Evolutionary conservation across 345 rosid species (phyloP).

Genomic region (Pugionium dolabratum): DNA sequence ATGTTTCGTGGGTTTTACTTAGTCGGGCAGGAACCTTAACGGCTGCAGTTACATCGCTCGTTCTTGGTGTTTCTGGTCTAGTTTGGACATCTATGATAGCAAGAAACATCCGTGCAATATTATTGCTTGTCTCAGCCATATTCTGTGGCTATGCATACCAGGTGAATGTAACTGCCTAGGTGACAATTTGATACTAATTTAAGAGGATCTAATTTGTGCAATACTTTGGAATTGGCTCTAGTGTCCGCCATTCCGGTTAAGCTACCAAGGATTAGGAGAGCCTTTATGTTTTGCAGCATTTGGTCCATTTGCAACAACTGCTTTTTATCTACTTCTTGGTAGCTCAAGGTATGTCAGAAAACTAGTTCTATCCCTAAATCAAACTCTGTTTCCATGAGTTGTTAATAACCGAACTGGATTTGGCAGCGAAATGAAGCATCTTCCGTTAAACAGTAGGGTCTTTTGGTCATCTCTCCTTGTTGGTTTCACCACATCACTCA

Average conservation of each 20-base stretch:
- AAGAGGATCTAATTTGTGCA: background rate
- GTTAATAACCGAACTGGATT: background rate
- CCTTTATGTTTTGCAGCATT: constrained; percentile 91
- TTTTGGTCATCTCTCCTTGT: constrained; percentile 70
- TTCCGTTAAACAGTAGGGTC: constrained; percentile 56
- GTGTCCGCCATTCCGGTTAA: constrained; percentile 95
- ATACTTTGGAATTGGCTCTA: constrained; percentile 27
- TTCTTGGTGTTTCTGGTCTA: constrained; percentile 62
- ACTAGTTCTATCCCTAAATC: background rate
- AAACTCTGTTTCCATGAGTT: constrained; percentile 4
- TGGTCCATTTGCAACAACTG: constrained; percentile 93
- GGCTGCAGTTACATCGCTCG: constrained; percentile 58
- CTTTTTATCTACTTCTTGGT: constrained; percentile 71
- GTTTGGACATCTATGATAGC: constrained; percentile 58
- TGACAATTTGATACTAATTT: constrained; percentile 6
- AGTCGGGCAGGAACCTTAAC: constrained; percentile 69
- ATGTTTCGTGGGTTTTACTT: background rate
- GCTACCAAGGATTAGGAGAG: constrained; percentile 94
- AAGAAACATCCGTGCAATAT: constrained; percentile 55
- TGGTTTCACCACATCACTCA: constrained; percentile 81
- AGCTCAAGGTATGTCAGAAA: constrained; percentile 50
- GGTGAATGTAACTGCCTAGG: constrained; percentile 40
- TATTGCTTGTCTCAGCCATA: constrained; percentile 65
- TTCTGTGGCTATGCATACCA: constrained; percentile 81
- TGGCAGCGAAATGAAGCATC: constrained; percentile 50